Conservation (phyloP, 2,329 filamentous ascomycete genomes). For the Zasmidium angulare region DNA sequence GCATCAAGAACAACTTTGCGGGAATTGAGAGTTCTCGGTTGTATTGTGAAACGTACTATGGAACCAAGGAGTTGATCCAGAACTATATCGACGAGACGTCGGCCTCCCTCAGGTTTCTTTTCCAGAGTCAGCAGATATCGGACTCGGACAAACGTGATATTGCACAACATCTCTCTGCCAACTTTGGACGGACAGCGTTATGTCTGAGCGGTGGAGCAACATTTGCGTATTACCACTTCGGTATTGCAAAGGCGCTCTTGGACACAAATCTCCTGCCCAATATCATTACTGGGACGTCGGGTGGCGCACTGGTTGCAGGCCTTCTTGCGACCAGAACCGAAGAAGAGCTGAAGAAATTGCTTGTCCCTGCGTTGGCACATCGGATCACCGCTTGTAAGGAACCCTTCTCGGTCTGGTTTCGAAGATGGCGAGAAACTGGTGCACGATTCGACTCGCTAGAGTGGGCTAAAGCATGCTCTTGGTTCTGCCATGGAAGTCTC, state of each 20-base stretch:
- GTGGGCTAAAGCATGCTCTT: conserved; percentile 81
- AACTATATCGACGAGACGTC: conserved; percentile 84
- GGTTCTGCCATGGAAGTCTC: conserved; percentile 88
- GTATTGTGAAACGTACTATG: conserved; percentile 98
- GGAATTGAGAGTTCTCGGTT: conserved; percentile 89
- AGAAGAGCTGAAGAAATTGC: conserved; percentile 79
- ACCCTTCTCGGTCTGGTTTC: conserved; percentile 70
- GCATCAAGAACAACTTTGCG: conserved; percentile 96
- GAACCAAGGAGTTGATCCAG: conserved; percentile 93
- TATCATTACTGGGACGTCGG: conserved; percentile 95
- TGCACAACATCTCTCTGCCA: conserved; percentile 86
- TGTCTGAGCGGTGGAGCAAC: conserved; percentile 91
- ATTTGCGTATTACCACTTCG: conserved; percentile 96
- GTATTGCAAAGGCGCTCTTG: conserved; percentile 83
- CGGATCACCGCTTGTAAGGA: conserved; percentile 86
- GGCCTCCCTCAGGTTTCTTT: conserved; percentile 65
- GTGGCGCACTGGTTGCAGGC: conserved; percentile 84
- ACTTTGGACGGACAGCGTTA: conserved; percentile 87
- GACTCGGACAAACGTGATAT: conserved; percentile 73
- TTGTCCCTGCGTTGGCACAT: conserved; percentile 82
- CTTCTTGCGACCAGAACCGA: conserved; percentile 87
- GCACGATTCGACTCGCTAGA: conserved; percentile 91
- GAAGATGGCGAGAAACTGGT: conserved; percentile 87
- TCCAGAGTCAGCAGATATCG: conserved; percentile 65
- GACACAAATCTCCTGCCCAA: conserved; percentile 84